Percentiles rank a stretch among this genome's conserved stretches.
Conservation (phyloP, 352 stramenopile species). For the Pythium aphanidermatum region DNA sequence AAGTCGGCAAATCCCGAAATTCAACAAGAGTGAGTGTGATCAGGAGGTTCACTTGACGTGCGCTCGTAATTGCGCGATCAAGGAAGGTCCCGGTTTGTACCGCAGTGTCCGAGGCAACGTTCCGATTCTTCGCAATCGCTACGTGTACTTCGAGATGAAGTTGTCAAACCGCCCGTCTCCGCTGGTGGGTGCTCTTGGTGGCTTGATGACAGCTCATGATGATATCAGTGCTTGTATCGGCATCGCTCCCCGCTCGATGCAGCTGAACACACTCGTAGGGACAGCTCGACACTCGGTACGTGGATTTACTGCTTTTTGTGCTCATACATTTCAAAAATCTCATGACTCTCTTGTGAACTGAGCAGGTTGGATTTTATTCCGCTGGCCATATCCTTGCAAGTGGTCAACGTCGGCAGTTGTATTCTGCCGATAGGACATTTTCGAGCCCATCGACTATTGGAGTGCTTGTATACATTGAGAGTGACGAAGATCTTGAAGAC, state of each 20-base stretch:
- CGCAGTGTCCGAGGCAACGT: constrained; percentile 67
- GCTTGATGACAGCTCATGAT: constrained; percentile 11
- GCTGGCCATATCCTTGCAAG: constrained; percentile 70
- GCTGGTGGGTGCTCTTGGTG: constrained; percentile 19
- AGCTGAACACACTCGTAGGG: constrained; percentile 72
- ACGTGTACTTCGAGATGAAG: constrained; percentile 86
- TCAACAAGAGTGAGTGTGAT: constrained; percentile 76
- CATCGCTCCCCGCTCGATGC: constrained; percentile 67
- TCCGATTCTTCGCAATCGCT: constrained; percentile 52
- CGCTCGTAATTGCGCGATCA: constrained; percentile 74
- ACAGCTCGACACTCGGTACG: constrained; percentile 74
- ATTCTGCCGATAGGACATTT: constrained; percentile 48
- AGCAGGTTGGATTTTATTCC: constrained; percentile 78
- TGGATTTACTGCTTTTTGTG: background rate
- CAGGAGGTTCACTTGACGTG: constrained; percentile 85
- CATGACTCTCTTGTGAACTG: background rate
- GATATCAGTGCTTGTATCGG: constrained; percentile 78
- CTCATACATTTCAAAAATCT: too few species aligned
- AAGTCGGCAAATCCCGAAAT: constrained; percentile 54
- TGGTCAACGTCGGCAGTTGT: constrained; percentile 45
- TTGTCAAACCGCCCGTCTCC: constrained; percentile 40
- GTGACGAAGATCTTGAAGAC: constrained; percentile 23
- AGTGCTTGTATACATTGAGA: constrained; percentile 56
- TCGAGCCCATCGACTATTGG: constrained; percentile 65
- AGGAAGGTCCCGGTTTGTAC: constrained; percentile 69